Evolutionary conservation across 108 stramenopile genomes (phyloP), one percentile per base, ranked within the genome.

Genomic region (Chaetoceros tenuissimus): DNA sequence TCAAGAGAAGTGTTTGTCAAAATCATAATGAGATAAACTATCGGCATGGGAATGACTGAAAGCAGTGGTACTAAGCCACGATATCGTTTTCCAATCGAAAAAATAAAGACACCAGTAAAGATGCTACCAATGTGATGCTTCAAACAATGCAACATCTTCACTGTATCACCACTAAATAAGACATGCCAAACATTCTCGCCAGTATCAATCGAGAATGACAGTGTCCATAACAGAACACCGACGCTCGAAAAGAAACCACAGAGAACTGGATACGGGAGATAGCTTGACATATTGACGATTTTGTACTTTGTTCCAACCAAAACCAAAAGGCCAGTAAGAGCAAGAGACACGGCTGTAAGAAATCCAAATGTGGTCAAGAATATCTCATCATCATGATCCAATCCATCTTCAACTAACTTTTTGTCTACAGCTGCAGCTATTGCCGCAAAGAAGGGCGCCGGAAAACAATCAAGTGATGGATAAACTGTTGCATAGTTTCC

Each of bases 221-320:
- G 57, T 40, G 77, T 66, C 85, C 85, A 87, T 56, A 80, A 31
- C 25, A 76, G 64, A 31, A 82, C 53, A 2, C 80, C 85, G 27
- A 87, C 85, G 16, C 79, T 74, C 7, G 81, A 81, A 49, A 87
- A 87, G 60, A 87, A 87, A 7, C 85, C 85, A 55, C 81, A 82
- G n/a, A 87, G 56, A 0, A 87, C 85, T 5, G 76, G 62, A 53
- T 78, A 87, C 1, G 85, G 85, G 0, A 87, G 57, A 51, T 68
- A 87, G 0, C 69, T 55, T 0, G 78, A 79, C 22, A 87, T 48
- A 57, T 83, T 87, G 46, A 77, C 85, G 16, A 87, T 55, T 62
- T 79, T 75, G 53, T 81, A 62, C 25, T 65, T 69, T 16, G 73
- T 62, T n/a, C 78, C 81, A 18, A 87, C 28, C 0, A 67, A 34